These are phyloP conservation scores for Aspergillus puulaauensis DNA, from an alignment of 2,329 filamentous ascomycete species.

Conservation along the genomic window DNA sequence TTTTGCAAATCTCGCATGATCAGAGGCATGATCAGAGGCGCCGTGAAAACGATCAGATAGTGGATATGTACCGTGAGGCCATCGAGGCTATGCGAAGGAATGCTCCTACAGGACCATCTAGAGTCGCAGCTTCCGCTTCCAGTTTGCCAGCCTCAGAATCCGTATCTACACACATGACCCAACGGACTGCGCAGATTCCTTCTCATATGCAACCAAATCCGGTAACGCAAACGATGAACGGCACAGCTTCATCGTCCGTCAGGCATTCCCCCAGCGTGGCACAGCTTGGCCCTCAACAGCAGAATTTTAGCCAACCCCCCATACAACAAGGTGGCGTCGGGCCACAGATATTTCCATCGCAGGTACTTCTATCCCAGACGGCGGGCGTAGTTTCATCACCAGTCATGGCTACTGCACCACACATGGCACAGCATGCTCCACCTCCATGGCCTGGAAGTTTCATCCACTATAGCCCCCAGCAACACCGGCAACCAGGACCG, in stretches of 20 bases:
- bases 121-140: not conserved
- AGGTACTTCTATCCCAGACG: not conserved
- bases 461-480: not conserved
- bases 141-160: not conserved
- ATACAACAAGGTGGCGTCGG: not conserved
- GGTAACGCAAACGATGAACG: not conserved
- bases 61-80: slow-evolving; percentile 17
- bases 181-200: not conserved
- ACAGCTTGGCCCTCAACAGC: not conserved
- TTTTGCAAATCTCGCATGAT: too few relatives aligned
- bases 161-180: not conserved
- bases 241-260: not conserved
- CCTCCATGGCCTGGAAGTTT: not conserved
- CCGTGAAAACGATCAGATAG: slow-evolving; percentile 16
- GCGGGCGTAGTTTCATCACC: not conserved
- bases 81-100: not conserved
- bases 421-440: not conserved
- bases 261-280: not conserved
- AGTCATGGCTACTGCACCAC: not conserved
- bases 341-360: not conserved
- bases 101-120: not conserved
- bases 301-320: not conserved
- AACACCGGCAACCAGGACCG: not conserved
- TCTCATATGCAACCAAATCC: not conserved
- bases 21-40: not conserved